phyloP scores from a whole-genome alignment of 2,329 filamentous ascomycete species.

The Diaporthe vexans region DNA sequence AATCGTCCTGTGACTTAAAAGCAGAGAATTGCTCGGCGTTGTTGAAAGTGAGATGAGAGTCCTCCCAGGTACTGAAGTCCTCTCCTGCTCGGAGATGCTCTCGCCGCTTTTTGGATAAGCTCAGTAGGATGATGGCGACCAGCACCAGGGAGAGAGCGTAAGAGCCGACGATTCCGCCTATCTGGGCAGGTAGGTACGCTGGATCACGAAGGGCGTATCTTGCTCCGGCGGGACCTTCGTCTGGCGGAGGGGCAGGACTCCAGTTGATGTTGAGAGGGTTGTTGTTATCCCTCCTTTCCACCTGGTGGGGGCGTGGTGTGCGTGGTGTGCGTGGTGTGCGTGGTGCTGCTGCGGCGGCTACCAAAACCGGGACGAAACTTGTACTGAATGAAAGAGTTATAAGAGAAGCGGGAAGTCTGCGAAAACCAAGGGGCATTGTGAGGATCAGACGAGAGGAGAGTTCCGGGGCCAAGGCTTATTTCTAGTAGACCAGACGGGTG shows the following conservation, averaged over 20 bases:
- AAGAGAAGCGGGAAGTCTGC: conserved; percentile 15
- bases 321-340: conserved; percentile 44
- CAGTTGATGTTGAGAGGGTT: conserved; percentile 64
- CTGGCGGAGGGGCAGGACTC: conserved; percentile 69
- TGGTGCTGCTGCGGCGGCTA: conserved; percentile 46
- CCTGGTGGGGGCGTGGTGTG: conserved; percentile 43
- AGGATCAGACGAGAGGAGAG: conserved; percentile 33
- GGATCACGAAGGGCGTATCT: conserved; percentile 71
- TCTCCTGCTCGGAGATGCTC: conserved; percentile 66
- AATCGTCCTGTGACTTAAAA: conserved; percentile 46
- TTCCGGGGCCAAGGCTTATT: conserved; percentile 37
- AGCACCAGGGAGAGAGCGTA: conserved; percentile 85
- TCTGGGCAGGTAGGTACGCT: conserved; percentile 81
- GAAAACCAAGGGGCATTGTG: conserved; percentile 39
- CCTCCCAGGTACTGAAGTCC: conserved; percentile 59
- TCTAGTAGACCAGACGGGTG: conserved; percentile 32
- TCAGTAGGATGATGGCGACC: conserved; percentile 76
- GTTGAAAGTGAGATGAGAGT: conserved; percentile 58
- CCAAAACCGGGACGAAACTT: conserved; percentile 38
- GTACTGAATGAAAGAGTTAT: conserved; percentile 35
- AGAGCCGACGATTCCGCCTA: conserved; percentile 85
- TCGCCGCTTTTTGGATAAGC: conserved; percentile 69
- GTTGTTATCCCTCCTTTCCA: conserved; percentile 48
- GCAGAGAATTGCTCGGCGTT: conserved; percentile 43
- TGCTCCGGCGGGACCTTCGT: conserved; percentile 72